Conservation (phyloP, 257 asterid genomes). For the Lycium barbarum region DNA sequence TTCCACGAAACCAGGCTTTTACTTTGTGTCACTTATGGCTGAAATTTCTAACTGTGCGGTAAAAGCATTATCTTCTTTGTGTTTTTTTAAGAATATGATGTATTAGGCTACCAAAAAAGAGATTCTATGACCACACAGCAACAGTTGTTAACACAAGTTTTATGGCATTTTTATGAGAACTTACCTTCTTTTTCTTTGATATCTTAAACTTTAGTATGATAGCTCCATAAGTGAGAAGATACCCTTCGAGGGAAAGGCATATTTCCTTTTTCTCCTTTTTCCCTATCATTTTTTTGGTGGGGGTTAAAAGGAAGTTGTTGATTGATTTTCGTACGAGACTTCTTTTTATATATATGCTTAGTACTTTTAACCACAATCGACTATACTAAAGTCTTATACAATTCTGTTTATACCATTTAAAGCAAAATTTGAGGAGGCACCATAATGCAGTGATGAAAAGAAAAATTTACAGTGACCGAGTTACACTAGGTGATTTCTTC, state of each 20-base stretch:
- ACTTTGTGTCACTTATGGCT: background rate
- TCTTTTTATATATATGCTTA: background rate
- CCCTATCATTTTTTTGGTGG: background rate
- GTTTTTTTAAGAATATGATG: background rate
- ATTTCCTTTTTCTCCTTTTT: constrained; percentile 17
- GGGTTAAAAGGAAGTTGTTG: background rate
- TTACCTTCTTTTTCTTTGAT: background rate
- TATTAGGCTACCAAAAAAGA: background rate
- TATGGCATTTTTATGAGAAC: background rate
- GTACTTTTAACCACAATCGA: background rate
- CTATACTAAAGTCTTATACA: background rate
- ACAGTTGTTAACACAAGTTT: background rate
- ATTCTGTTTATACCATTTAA: constrained; percentile 8
- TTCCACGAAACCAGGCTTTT: background rate
- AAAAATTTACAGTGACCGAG: background rate
- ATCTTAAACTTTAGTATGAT: constrained; percentile 9
- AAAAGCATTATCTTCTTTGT: background rate
- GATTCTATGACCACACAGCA: background rate
- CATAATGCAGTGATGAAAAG: constrained; percentile 16
- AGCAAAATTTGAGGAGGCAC: background rate
- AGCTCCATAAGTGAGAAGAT: background rate
- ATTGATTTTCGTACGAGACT: background rate
- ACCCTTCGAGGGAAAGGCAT: constrained; percentile 9
- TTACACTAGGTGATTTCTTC: no score
- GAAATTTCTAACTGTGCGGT: background rate